Base-by-base conservation (phyloP, 345 rosid genomes). In the Punica granatum region DNA sequence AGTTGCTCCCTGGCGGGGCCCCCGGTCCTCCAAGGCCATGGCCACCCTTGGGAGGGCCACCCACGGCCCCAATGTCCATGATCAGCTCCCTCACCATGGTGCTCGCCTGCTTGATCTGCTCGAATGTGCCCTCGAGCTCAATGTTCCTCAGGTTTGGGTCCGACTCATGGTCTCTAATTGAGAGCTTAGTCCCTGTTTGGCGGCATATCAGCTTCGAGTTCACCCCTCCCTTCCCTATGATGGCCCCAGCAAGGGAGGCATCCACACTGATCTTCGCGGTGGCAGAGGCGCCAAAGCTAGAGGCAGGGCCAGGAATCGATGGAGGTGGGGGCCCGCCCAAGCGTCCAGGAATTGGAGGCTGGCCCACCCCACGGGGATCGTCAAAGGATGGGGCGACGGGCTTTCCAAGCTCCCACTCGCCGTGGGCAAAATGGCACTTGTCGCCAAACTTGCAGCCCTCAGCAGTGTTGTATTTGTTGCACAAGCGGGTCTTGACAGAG, bases 241-340 rank as follows among this genome's bases (percentile, higher is more conserved):
- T 84, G 60, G 90, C 87, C 63, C 92, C 97, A 13, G 96, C 88
- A 65, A 90, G 85, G 43, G 96, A 88, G 34, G 94, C 92, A 74
- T 88, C 96, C 0, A 89, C 90, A 67, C 92, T 87, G 72, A 92
- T 84, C 79, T 88, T 92, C 13, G 98, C 83, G n/a, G 92, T 81
- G 56, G 89, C 88, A 1, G 86, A 75, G n/a, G 87, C 92, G 67
- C 98, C 97, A 69, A 93, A 93, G 67, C 81, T 79, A 42, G 89
- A 81, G 37, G 78, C 83, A 64, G 79, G 83, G 66, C 83, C 87
- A 3, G 78, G 74, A 1, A 74, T 74, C 0, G 77, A 73, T 0
- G 79, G 77, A 1, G 76, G 70, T 21, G 75, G 26, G n/a, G 74
- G 68, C 56, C 84, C 34, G 23, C 39, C 89, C 70, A 74, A 67